Base-by-base conservation (phyloP, 1,284 basidiomycete genomes). In the Megacollybia platyphylla region DNA sequence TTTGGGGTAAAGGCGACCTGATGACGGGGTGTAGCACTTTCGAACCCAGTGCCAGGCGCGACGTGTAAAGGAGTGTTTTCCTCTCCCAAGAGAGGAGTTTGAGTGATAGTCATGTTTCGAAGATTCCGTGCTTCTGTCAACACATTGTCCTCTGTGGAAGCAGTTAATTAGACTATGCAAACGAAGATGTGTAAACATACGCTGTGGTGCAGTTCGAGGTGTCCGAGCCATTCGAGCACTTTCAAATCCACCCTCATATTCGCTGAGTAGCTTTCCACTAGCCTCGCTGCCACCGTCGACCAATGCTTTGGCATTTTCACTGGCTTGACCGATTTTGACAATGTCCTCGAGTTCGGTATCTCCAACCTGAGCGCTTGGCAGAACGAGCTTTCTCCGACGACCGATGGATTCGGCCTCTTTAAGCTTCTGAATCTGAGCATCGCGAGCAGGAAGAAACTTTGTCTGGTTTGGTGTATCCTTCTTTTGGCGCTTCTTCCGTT, bases 401-500 rank as follows among this genome's bases (percentile, higher is more conserved):
- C 89, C 86, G 46, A 98, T 93, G 45, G 89, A 89, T 60, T 97
- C 92, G 13, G 92, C 92, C 60, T 98, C 94, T 58, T 94, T 94
- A 49, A 97, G 70, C 61, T 93, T 93, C 57, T 94, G 88, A 50
- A 99, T 94, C 58, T 97, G 92, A 1, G 91, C 92, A 58, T 98
- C 93, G 46, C 93, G 81, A 5, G 90, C 88, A 18, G 91, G 81
- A 34, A 96, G 74, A 53, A 96, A 97, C 57, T 94, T 91, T 20
- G 88, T 88, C 55, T 91, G 87, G 51, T 87, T 85, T 5, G 64
- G 65, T 15, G 69, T 73, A 40, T 84, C 80, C 57, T 88, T 87
- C 47, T 80, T 77, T 57, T 87, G 85, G 43, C 88, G 79, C 61
- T 93, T 93, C 59, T 83, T 85, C 41, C 83, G 71, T 52, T 91